Evolutionary conservation across 2,329 filamentous ascomycete genomes (phyloP), one percentile per base, ranked within the genome.

Genomic region (Aureobasidium sp.): DNA sequence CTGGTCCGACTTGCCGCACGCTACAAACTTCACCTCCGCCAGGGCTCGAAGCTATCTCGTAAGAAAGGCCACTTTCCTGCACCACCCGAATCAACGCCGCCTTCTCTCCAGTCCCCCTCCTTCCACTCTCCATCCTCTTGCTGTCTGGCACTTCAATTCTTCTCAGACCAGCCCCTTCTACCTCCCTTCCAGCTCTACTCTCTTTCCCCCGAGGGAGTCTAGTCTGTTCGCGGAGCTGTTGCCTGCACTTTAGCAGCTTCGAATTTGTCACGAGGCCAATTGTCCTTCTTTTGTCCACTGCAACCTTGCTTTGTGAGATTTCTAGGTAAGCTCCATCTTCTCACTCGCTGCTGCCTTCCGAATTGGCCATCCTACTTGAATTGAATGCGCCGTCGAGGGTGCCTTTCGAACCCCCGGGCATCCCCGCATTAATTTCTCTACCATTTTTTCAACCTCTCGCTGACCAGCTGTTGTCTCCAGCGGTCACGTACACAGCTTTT

Each of bases 251-350:
- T 60, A 60, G 56, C 44, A 41, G 57, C 57, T 60, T 56, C 48
- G 34, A 62, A 62, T 62, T 62, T 62, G 60, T 56, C 60, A 56
- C 50, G 51, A 41, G 50, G 60, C 50, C 60, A 62, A 56, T 48
- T 55, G 50, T 62, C 51, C 32, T 56, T 61, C 59, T 53, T 61
- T 61, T 52, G 29, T 15, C 24, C 12, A 26, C 55, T 39, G 59
- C 59, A 36, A 34, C 39, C n/a, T 43, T 48, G 29, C 60, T 48
- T 55, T 56, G 60, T 62, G 50, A 56, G 43, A 55, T 51, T 43
- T 43, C 26, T 41, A 51, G 44, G 57, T 60, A 46, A 60, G 57
- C 57, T 29, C 34, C 24, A 44, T 43, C 39, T 37, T 36, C 20
- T 37, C 29, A 43, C 29, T 56, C n/a, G 63, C 37, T 26, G 34